phyloP scores from a whole-genome alignment of 176 grass and related monocot species.

The Elymus sibiricus region DNA sequence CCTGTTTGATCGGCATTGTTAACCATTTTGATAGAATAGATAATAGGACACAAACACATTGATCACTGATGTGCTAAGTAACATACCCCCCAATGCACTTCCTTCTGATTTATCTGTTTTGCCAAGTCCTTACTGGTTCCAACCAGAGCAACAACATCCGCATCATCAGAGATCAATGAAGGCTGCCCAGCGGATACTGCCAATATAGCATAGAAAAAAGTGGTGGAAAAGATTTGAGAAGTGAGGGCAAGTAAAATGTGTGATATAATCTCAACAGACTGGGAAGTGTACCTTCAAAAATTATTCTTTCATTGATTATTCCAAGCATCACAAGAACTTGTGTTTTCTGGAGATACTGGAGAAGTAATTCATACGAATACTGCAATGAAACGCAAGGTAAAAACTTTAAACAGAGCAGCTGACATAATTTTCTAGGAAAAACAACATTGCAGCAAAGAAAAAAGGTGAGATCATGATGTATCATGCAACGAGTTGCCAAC shows the following conservation, averaged over 20 bases:
- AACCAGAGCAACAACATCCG: conserved; percentile 70
- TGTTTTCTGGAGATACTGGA: conserved; percentile 90
- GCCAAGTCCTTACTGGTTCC: conserved; percentile 86
- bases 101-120: conserved; percentile 97
- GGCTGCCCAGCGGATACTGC: conserved; percentile 77
- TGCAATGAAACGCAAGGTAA: conserved; percentile 35
- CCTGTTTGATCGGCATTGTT: neutral
- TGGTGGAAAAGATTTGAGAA: conserved; percentile 27
- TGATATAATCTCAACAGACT: neutral
- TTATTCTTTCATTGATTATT: conserved; percentile 83
- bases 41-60: neutral
- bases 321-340: conserved; percentile 77
- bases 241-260: conserved; percentile 27
- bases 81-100: conserved; percentile 94
- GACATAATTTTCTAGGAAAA: conserved; percentile 2
- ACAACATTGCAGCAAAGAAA: conserved; percentile 3
- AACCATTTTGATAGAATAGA: conserved; percentile 9
- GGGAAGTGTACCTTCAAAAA: conserved; percentile 72
- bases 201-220: conserved; percentile 33
- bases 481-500: neutral
- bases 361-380: conserved; percentile 89
- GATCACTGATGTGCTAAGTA: conserved; percentile 3
- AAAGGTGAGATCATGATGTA: conserved; percentile 15
- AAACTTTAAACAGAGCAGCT: neutral
- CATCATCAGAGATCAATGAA: conserved; percentile 75